Evolutionary conservation across 495 filamentous ascomycete species (phyloP), one percentile per base, ranked within the genome.

Genomic region (Penicillium atrosanguineum): DNA sequence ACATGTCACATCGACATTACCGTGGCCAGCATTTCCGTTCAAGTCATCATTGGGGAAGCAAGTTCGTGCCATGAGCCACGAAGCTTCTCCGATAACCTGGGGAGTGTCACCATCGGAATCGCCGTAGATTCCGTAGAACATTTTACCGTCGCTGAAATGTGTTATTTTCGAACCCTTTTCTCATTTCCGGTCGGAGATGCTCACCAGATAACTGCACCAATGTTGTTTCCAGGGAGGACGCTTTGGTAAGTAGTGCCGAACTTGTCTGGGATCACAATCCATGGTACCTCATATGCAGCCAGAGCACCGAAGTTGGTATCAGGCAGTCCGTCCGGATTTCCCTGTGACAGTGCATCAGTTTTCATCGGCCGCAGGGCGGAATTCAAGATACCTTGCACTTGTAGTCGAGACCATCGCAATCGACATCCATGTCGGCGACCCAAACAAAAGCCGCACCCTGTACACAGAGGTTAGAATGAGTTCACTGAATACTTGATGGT

Each of bases 41-140:
- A 74, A 43, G 23, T 65, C 53, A 11, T 72, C 68, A 20, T 62
- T 57, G 0, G 69, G 71, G 55, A 74, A 74, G 25, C 71, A 74
- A 7, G 68, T 69, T 1, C 68, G 67, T 9, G 71, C 69, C 64
- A 74, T 64, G 12, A 74, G 41, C 71, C 71, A 74, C 1, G 71
- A 74, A 2, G 67, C 71, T 46, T 74, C 71, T 5, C 71, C 71
- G 6, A 69, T 74, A 5, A 69, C 66, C 23, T 71, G 38, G 7
- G 71, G 71, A 6, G 42, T 46, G 46, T 71, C 64, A 7, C 69
- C 68, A 55, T 74, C 62, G 15, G 68, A 52, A 44, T 74, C 71
- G 6, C 71, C 71, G 29, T 67, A 64, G 44, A 74, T 71, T 6
- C 71, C 71, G 40, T 74, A 74, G 54, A 64, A 72, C 69, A 74